phyloP scores from a whole-genome alignment of 164 flowering plant species.

The Houttuynia cordata region DNA sequence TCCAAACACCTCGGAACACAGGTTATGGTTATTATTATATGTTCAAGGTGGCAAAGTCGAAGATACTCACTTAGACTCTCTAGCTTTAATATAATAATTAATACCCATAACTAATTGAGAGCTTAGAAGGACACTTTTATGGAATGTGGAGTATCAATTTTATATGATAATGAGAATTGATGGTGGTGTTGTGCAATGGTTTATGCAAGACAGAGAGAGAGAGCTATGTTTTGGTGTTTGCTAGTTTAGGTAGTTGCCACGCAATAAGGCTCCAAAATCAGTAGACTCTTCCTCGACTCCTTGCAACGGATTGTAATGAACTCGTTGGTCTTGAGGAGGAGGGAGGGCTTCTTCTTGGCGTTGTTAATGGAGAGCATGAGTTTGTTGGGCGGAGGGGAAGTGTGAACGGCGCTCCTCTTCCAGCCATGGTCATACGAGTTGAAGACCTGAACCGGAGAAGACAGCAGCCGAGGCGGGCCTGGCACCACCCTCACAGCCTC shows the following conservation, averaged over 20 bases:
- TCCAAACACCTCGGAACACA: neutral
- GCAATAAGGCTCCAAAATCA: conserved; percentile 55
- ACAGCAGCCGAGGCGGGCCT: neutral
- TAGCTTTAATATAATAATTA: too few relatives aligned
- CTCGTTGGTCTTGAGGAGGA: neutral
- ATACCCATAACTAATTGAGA: too few relatives aligned
- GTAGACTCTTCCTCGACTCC: conserved; percentile 35
- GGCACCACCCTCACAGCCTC: conserved; percentile 5
- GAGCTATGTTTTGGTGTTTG: too few relatives aligned
- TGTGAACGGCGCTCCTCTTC: conserved; percentile 19
- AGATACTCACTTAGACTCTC: too few relatives aligned
- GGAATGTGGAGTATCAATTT: too few relatives aligned
- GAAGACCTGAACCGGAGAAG: conserved; percentile 13
- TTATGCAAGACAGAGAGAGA: too few relatives aligned
- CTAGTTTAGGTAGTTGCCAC: conserved; percentile 61
- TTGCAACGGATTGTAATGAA: conserved; percentile 33
- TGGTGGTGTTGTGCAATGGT: too few relatives aligned
- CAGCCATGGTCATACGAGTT: conserved; percentile 55
- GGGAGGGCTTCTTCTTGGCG: neutral
- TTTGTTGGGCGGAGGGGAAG: neutral
- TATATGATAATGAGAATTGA: too few relatives aligned
- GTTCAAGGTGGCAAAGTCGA: too few relatives aligned
- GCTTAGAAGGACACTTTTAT: too few relatives aligned
- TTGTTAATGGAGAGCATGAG: neutral
- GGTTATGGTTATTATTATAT: neutral